Base-by-base conservation (phyloP, 2,329 filamentous ascomycete genomes). In the Penicillium sp. region DNA sequence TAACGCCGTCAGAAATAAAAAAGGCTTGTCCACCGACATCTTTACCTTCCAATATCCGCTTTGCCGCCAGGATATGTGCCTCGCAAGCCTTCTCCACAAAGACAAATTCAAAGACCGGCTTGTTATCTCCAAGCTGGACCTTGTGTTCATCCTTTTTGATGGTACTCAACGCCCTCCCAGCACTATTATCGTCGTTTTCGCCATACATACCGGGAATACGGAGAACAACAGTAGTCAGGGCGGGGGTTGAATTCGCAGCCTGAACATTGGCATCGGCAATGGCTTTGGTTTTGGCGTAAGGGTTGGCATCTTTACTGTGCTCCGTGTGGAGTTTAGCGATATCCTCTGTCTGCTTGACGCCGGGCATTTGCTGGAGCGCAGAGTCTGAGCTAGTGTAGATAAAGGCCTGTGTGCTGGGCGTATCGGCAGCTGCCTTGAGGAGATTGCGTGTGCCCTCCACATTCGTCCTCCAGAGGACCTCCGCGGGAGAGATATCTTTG, bases 1-100 rank as follows among this genome's bases (percentile, higher is more conserved):
- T 55, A 21, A 55, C 33, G n/a, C 52, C 52, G 45, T 55, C 52
- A 33, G 52, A 55, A 30, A 55, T 55, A 11, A 55, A 55, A 23
- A 54, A 55, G 14, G 52, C 52, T 24, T 55, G 45, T 20, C 52
- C 45, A 11, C 52, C 52, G 14, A 5, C 12, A n/a, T 28, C 16
- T 14, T 21, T n/a, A 35, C 45, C 45, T 16, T 55, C 52, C 3
- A 55, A 45, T 30, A 48, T 43, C 40, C 33, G 45, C 42, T 55
- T 55, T 3, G 52, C 52, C n/a, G 52, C 52, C 33, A 55, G 30
- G 23, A 55, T 48, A 38, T 55, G 52, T 48, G 52, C 52, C 30
- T 55, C 45, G 33, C 52, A 55, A 14, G 52, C 52, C 24, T 55
- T 55, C 21, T 48, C 11, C 21, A 55, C 23, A 45, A 48, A 55